Evolutionary conservation across 208 protist genomes (phyloP), one percentile per base, ranked within the genome.

Genomic region (Leishmania tarentolae): DNA sequence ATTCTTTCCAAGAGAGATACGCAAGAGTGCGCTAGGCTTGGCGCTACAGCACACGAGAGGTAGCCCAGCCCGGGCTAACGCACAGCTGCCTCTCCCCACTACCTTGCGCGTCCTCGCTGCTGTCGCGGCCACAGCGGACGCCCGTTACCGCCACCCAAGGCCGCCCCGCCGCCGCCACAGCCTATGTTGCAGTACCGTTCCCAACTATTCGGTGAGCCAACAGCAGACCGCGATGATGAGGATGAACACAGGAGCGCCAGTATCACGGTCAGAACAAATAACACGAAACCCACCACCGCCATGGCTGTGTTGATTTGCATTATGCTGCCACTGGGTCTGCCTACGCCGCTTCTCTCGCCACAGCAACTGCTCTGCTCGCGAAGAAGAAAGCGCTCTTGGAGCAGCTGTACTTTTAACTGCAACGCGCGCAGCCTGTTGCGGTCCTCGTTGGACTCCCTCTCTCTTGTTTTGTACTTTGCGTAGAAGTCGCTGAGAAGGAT

Each of bases 371-470:
- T 52, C 28, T 53, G 75, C 59, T 42, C 44, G 8, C 75, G 75
- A 37, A 78, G 57, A n/a, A 69, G 75, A 35, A 71, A 66, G 3
- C 75, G 75, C 59, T 78, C 59, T n/a, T 71, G 75, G 28, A 78
- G 75, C 13, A 52, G 53, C 44, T 71, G 59, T 28, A 71, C 3
- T 17, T 78, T 42, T 11, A 42, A 28, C 24, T 47, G 35, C 31
- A 78, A 52, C 24, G n/a, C 61, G 11, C 57, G 75, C 37, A 78
- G 31, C 24, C 61, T 57, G 44, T 78, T 46, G 24, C 75, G 59
- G 59, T 78, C 40, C 59, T 69, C 59, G n/a, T 15, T 44, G 24
- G 44, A 28, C 44, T 71, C 75, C 57, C 21, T 68, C 59, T 15
- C 59, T 6, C 17, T 57, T 47, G 53, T 61, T 11, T 47, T 57